A percentile compares a stretch with the other conserved stretches of the same genome.
These are phyloP conservation scores for Tinospora cordifolia DNA, from an alignment of 164 flowering plant species.

Conservation along the genomic window DNA sequence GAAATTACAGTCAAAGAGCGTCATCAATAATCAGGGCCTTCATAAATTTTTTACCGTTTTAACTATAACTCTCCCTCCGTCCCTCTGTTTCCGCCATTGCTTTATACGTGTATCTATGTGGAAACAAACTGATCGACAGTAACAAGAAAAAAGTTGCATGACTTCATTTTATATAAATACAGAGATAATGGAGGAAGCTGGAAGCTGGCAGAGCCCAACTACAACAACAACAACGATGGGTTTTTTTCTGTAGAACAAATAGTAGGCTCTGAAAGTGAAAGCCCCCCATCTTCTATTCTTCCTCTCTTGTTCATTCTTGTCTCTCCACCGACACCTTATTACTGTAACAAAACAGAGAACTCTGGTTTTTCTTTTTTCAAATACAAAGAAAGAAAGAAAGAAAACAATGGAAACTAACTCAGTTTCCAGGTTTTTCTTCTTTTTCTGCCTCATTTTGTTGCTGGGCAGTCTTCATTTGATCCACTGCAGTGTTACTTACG, in stretches of 20 bases:
- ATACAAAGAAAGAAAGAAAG: neutral
- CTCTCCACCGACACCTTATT: no score
- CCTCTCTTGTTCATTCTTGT: no score
- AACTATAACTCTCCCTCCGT: neutral
- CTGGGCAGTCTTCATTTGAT: constrained; percentile 28
- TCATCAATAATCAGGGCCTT: neutral
- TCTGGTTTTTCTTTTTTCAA: neutral
- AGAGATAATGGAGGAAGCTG: neutral
- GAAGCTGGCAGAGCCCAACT: neutral
- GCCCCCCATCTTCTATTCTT: no score
- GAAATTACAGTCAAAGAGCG: neutral
- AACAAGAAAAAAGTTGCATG: neutral
- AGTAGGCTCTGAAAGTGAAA: neutral
- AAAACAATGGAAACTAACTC: constrained; percentile 46
- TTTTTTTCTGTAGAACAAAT: neutral
- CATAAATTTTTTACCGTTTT: neutral
- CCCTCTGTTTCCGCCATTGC: neutral
- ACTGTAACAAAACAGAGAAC: no score
- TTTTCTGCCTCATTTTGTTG: constrained; percentile 22
- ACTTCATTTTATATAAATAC: neutral
- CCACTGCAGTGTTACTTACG: constrained; percentile 53
- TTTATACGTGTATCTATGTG: neutral
- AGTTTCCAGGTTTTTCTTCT: constrained; percentile 35
- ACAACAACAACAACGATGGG: neutral
- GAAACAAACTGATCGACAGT: neutral